Conservation (phyloP, 192 early-diverging fungal genomes). For the Coemansia sp. region DNA sequence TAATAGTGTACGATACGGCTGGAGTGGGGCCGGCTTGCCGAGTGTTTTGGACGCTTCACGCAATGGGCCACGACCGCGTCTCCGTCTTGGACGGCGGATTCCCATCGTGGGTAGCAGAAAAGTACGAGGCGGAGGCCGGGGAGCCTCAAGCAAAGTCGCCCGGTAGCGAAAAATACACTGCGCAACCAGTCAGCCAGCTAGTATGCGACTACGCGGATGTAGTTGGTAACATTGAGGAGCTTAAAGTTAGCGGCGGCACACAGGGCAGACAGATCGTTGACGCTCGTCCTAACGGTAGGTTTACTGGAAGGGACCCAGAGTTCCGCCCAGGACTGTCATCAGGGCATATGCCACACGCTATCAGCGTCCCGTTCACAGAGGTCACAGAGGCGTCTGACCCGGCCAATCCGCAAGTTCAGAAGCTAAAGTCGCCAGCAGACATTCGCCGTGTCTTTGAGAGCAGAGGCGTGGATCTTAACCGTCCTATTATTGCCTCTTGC, state of each 20-base stretch:
- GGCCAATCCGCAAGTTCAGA: conserved; percentile 32
- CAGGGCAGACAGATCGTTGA: conserved; percentile 63
- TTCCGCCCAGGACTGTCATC: conserved; percentile 72
- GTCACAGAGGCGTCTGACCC: conserved; percentile 49
- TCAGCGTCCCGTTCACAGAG: conserved; percentile 70
- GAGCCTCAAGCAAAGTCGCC: conserved; percentile 24
- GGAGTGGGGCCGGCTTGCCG: conserved; percentile 82
- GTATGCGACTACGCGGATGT: conserved; percentile 63
- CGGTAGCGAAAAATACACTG: conserved; percentile 15
- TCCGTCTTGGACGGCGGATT: conserved; percentile 91
- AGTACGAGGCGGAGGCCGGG: conserved; percentile 19
- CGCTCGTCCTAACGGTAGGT: conserved; percentile 60
- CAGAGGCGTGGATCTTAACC: conserved; percentile 65
- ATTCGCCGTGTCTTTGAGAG: conserved; percentile 59
- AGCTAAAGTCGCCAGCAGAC: conserved; percentile 49
- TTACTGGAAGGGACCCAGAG: conserved; percentile 71
- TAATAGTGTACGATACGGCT: conserved; percentile 86
- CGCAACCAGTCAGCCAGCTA: conserved; percentile 21
- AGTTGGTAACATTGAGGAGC: conserved; percentile 54
- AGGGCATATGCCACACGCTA: conserved; percentile 81
- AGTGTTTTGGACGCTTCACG: conserved; percentile 77
- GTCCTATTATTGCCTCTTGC: conserved; percentile 77
- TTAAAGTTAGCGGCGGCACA: conserved; percentile 21
- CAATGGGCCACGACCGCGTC: conserved; percentile 75
- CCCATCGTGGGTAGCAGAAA: conserved; percentile 68